Base-by-base conservation (phyloP, 202 grass and related monocot species). In the Carex arenaria region DNA sequence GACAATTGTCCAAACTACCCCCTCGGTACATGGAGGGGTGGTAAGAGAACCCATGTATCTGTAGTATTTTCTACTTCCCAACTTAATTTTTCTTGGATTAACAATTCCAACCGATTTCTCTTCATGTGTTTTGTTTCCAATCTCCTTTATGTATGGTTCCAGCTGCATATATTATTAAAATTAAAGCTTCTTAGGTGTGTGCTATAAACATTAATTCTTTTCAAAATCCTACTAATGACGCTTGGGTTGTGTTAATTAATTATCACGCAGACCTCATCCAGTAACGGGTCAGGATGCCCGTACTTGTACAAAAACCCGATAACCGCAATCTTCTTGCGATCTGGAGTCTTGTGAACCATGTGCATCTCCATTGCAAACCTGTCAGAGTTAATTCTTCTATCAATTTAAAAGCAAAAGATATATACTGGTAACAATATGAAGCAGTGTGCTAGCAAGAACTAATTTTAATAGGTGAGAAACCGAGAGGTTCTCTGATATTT, bases 31-130 rank as follows among this genome's bases (percentile, higher is more conserved):
- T 76, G 92, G 91, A 45, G 91, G 89, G 7, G 89, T 90, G 8
- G 92, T 94, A 26, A 94, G 85, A 81, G 92, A 94, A 17, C 92
- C 92, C 2, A 87, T 73, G 52, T 96, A 96, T 74, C 87, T 89
- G 71, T 93, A 96, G 80, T 93, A 96, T 73, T 88, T 68, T 53
- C 82, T 87, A 49, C 52, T 68, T 38, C 85, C 76, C 31, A 86
- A 56, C 28, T 89, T 69, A 63, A 88, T 89, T 19, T 26, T 38
- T 13, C 88, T 26, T 68, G 93, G 90, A 77, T 95, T 85, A 4
- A 89, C 4, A 0, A 74, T 13, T 0, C 61, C 79, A 78, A 87
- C 53, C 36, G 72, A 62, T 31, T 72, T 40, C 79, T 92, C 88
- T 7, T 89, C 61, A 4, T 89, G 79, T 15, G 55, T 8, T 55